A percentile compares a stretch with the other conserved stretches of the same genome.
Conservation (phyloP, 208 protist species). For the Porcisia deanei region DNA sequence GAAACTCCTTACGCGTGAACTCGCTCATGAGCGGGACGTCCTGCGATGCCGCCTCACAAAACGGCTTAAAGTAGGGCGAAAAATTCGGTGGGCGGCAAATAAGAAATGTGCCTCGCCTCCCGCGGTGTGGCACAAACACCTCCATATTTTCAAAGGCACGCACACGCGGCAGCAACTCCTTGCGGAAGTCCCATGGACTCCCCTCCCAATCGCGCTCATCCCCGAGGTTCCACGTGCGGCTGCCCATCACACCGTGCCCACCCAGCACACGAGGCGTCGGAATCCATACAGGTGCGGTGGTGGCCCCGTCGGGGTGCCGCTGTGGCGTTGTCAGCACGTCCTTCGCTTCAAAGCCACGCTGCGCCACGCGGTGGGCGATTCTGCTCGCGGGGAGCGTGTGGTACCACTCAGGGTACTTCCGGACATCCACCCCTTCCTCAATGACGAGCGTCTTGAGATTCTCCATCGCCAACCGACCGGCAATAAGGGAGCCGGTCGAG, state of each 20-base stretch:
- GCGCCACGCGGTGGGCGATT: constrained; percentile 58
- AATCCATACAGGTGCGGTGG: constrained; percentile 52
- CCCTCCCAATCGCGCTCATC: constrained; percentile 66
- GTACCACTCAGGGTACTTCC: constrained; percentile 61
- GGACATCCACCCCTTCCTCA: constrained; percentile 72
- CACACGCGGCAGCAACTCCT: constrained; percentile 67
- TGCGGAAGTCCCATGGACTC: constrained; percentile 66
- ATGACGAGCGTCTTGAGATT: constrained; percentile 68
- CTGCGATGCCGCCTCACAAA: constrained; percentile 74
- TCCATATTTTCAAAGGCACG: constrained; percentile 69
- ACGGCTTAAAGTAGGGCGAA: constrained; percentile 69
- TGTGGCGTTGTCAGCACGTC: constrained; percentile 54
- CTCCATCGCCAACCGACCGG: constrained; percentile 70
- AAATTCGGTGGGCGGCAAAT: constrained; percentile 61
- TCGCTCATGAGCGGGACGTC: constrained; percentile 71
- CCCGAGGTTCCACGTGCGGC: constrained; percentile 73
- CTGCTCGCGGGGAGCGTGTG: constrained; percentile 50
- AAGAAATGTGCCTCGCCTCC: constrained; percentile 67
- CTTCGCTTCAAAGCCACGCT: constrained; percentile 61
- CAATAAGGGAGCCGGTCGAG: constrained; percentile 67
- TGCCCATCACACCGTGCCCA: constrained; percentile 80
- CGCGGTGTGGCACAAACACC: constrained; percentile 61
- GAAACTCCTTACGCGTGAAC: constrained; percentile 66
- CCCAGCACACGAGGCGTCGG: constrained; percentile 77
- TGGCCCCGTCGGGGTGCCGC: constrained; percentile 27